Conservation (phyloP, 108 stramenopile genomes). For the Mediolabrus comicus region DNA sequence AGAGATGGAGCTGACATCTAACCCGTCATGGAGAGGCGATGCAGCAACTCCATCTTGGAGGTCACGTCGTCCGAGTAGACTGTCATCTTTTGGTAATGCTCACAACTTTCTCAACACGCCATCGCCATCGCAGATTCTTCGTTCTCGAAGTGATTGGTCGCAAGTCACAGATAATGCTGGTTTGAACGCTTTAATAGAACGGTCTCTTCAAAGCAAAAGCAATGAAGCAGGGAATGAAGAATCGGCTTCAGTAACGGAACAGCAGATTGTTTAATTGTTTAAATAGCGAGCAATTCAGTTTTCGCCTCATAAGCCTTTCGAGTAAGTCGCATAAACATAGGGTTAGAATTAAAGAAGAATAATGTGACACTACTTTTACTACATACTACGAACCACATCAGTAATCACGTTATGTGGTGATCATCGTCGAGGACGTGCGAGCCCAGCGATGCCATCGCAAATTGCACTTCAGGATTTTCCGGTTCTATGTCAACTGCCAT, state of each 20-base stretch:
- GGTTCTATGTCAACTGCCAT: constrained; percentile 36
- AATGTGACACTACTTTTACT: too few relatives aligned
- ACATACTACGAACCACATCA: too few relatives aligned
- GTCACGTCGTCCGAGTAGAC: background rate
- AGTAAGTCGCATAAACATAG: too few relatives aligned
- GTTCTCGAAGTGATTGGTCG: background rate
- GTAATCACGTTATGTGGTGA: background rate
- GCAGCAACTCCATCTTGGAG: background rate
- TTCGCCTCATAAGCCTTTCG: too few relatives aligned
- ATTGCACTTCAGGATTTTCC: constrained; percentile 23
- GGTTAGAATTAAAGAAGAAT: too few relatives aligned
- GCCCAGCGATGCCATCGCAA: constrained; percentile 15
- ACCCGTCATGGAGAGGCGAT: background rate
- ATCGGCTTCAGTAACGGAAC: background rate
- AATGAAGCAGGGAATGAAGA: background rate
- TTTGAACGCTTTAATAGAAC: background rate
- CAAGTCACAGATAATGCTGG: background rate
- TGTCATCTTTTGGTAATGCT: background rate
- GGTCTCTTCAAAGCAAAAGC: background rate
- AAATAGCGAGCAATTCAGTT: too few relatives aligned
- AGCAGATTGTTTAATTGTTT: background rate
- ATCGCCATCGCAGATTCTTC: background rate
- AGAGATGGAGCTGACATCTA: constrained; percentile 1
- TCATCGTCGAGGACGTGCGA: constrained; percentile 5
- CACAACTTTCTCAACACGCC: background rate